phyloP scores from a whole-genome alignment of 768 basidiomycete species.

The Melanogaster broomeanus region DNA sequence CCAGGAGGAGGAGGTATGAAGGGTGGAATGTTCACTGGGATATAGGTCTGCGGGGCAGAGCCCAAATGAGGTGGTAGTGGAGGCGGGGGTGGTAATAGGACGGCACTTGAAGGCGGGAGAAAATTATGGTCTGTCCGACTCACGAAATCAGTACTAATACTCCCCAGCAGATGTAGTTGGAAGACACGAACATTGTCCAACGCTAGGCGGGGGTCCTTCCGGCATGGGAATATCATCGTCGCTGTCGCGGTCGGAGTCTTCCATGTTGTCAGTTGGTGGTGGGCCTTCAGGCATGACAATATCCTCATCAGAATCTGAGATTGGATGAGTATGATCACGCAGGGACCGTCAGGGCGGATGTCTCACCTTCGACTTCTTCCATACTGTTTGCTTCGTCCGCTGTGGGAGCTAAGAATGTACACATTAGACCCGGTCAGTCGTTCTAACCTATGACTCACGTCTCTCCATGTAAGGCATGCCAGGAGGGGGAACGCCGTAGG shows the following conservation, averaged over 20 bases:
- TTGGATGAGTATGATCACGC: neutral
- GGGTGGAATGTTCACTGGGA: constrained; percentile 19
- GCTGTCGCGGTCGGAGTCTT: constrained; percentile 48
- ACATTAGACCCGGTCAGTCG: neutral
- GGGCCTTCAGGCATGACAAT: constrained; percentile 63
- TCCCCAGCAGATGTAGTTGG: neutral
- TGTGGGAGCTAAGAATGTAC: constrained; percentile 47
- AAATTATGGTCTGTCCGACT: constrained; percentile 6
- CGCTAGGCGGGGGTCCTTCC: constrained; percentile 67
- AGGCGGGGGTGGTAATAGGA: constrained; percentile 22
- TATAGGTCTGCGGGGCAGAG: neutral
- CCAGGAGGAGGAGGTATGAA: constrained; percentile 22
- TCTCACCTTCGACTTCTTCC: constrained; percentile 52
- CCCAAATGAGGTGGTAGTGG: constrained; percentile 16
- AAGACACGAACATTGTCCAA: constrained; percentile 16
- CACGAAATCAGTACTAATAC: neutral
- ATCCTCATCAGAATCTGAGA: constrained; percentile 50
- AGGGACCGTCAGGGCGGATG: neutral
- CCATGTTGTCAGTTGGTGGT: constrained; percentile 47
- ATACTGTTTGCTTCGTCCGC: constrained; percentile 67
- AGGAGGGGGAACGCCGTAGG: constrained; percentile 90
- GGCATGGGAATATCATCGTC: constrained; percentile 93
- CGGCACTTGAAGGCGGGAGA: neutral
- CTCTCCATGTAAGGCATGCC: constrained; percentile 95
- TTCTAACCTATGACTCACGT: constrained; percentile 51